These are phyloP conservation scores for Suillus discolor DNA, from an alignment of 768 basidiomycete species.

Conservation along the genomic window DNA sequence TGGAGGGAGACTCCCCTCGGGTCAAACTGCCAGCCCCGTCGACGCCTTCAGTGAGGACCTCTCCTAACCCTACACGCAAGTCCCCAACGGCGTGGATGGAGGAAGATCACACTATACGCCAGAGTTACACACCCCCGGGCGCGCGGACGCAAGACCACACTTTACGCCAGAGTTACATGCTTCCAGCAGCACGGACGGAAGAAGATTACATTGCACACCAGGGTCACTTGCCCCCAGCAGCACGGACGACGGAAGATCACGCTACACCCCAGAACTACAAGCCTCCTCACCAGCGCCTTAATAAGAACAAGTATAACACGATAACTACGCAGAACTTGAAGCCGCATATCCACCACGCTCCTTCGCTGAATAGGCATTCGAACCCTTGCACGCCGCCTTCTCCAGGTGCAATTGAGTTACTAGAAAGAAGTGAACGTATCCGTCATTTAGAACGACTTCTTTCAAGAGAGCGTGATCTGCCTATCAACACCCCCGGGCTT, in stretches of 20 bases:
- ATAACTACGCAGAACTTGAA: not conserved
- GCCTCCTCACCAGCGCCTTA: constrained; percentile 1
- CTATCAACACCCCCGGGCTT: not conserved
- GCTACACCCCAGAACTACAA: not conserved
- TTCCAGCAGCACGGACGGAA: not conserved
- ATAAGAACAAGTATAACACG: not conserved
- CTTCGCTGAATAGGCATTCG: not conserved
- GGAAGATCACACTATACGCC: not conserved
- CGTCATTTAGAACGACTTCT: constrained; percentile 2
- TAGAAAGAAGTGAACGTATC: not conserved
- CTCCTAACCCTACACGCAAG: not conserved
- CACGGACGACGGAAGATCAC: not conserved
- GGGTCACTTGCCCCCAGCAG: not conserved
- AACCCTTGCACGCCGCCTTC: not conserved
- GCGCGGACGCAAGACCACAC: not conserved
- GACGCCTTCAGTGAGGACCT: not conserved
- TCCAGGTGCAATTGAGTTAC: not conserved
- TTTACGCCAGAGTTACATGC: not conserved
- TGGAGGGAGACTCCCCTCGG: not conserved
- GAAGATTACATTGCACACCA: not conserved
- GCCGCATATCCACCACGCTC: not conserved
- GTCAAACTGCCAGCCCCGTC: not conserved
- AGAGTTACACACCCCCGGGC: not conserved
- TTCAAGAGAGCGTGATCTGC: not conserved
- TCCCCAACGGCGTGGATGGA: not conserved